Base-by-base conservation (phyloP, 116 monocot species). In the Trichopus zeylanicus region DNA sequence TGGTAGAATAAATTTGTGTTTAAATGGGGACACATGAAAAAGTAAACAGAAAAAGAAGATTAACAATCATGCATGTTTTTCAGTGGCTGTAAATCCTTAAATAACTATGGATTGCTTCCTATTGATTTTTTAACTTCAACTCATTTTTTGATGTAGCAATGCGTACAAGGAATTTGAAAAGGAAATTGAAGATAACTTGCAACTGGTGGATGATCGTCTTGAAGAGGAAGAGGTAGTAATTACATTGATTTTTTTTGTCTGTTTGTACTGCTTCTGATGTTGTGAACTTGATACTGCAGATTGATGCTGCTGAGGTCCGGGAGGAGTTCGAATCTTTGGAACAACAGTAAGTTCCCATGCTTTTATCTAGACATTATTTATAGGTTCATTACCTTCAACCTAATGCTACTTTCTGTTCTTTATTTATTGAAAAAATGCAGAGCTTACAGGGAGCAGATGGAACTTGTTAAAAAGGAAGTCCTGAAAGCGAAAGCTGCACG, bases 221-320 rank as follows among this genome's bases (percentile, higher is more conserved):
- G 97, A 79, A 69, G 97, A 97, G 58, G 97, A 97, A 61, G 97
- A 97, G 87, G 97, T 95, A 47, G n/a, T n/a, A n/a, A n/a, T n/a
- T n/a, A 42, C 29, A 56, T 30, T 18, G 5, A 60, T 53, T 30
- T 54, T 48, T 69, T 20, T 42, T 53, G 24, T 56, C n/a, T 15
- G 29, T 15, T 28, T 29, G 27, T 12, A 16, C 42, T 18, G 42
- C 18, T 18, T 42, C n/a, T 42, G 42, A 42, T n/a, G n/a, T 42
- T 42, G 42, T 4, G n/a, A 42, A 42, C 12, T 16, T 42, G n/a
- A 42, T 42, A 3, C 42, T 42, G 61, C 74, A 97, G 97, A 87
- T 97, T 57, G 91, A 91, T 75, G 97, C 91, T 53, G 97, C 97
- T 42, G 87, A 84, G 33, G 59, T 75, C 35, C 73, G 79, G 59